Base-by-base conservation (phyloP, 345 rosid genomes). In the Firmiana major region DNA sequence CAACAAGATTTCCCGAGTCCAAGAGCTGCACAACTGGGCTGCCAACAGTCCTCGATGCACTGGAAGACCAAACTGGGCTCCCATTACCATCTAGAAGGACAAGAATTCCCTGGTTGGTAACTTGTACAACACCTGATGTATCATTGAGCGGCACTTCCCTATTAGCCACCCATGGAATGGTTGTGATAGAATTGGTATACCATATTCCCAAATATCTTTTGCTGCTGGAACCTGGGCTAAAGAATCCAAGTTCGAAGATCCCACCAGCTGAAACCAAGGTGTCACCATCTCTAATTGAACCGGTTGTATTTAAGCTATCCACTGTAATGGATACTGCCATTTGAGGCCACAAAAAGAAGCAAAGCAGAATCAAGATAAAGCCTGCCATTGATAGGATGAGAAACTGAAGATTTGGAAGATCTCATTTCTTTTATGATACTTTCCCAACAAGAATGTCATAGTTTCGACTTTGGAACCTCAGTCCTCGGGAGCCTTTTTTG, bases 101-200 rank as follows among this genome's bases (percentile, higher is more conserved):
- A 8, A 84, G 77, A 57, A 79, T 55, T 72, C 78, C 81, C 65
- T 40, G 64, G 71, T 36, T 31, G 1, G 45, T 77, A 28, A 86
- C 65, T 40, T 69, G 57, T 68, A 88, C 38, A 3, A 38, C 74
- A 7, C 83, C 88, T 2, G 88, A 67, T 13, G 77, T 73, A 64
- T 79, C 84, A 1, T 80, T 22, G 22, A 88, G 80, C 7, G 91
- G 86, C 7, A 9, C 2, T 34, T 81, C 87, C 66, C 88, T 75
- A 54, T 87, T 85, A 48, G 90, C 90, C 1, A 84, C 87, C 89
- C 90, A 88, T 0, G 81, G 81, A 19, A 79, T 73, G 4, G 85
- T 83, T 63, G 34, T 45, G 1, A 0, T 2, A 4, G 82, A 12
- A 8, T 59, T 77, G 73, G 63, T 83, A 77, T 86, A 86, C 86